These are phyloP conservation scores for Chlamydomonas incerta DNA, from an alignment of 139 green algal species.

Conservation along the genomic window DNA sequence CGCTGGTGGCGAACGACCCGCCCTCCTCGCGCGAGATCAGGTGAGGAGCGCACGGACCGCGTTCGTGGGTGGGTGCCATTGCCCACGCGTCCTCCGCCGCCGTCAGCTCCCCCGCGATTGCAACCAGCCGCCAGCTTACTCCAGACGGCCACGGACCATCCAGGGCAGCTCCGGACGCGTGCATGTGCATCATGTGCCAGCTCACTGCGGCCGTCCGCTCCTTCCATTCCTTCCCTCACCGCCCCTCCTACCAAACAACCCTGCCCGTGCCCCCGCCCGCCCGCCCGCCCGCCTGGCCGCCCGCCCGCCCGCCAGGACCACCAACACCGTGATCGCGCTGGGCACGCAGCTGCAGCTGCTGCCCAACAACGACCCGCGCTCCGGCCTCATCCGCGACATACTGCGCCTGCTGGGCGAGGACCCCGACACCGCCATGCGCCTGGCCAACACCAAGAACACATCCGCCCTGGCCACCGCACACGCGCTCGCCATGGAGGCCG, in stretches of 20 bases:
- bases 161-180: not conserved
- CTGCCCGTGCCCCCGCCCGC: not conserved
- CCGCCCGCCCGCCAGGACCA: not conserved
- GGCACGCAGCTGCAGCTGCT: constrained; percentile 36
- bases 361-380: constrained; percentile 36
- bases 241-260: not conserved
- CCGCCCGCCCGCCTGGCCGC: too few relatives aligned
- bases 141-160: too few relatives aligned
- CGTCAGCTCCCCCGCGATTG: too few relatives aligned
- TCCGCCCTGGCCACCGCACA: not conserved
- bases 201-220: too few relatives aligned
- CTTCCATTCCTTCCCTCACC: not conserved
- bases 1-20: constrained; percentile 28
- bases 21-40: constrained; percentile 11
- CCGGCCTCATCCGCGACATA: not conserved
- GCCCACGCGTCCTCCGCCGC: too few relatives aligned
- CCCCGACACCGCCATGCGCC: constrained; percentile 35
- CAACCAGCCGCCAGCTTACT: too few relatives aligned
- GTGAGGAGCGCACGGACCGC: too few relatives aligned
- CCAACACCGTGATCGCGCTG: constrained; percentile 33
- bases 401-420: constrained; percentile 32
- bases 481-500: too few relatives aligned
- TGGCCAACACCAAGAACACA: not conserved
- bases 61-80: too few relatives aligned
- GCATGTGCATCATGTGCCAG: too few relatives aligned